These are phyloP conservation scores for Henckelia pumila DNA, from an alignment of 257 asterid species.

Conservation along the genomic window DNA sequence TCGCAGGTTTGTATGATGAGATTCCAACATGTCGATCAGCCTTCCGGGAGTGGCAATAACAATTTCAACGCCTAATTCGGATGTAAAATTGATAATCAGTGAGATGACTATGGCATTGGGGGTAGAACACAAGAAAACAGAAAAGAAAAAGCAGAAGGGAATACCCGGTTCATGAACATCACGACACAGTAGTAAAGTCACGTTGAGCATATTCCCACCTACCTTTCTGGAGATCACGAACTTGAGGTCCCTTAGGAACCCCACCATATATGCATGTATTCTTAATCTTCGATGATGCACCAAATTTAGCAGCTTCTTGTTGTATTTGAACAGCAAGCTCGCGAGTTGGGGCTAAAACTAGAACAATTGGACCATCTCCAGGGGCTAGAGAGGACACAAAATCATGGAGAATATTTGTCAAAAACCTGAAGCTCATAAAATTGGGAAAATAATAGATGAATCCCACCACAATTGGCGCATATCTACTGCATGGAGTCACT, in stretches of 20 bases:
- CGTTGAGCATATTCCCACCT: constrained; percentile 99
- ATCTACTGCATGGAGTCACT: constrained; percentile 5
- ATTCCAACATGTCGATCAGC: constrained; percentile 87
- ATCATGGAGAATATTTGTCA: constrained; percentile 31
- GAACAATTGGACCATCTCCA: constrained; percentile 99
- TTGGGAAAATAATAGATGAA: constrained; percentile 1
- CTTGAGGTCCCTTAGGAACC: constrained; percentile 99
- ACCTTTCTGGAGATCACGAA: constrained; percentile 99
- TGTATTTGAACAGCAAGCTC: constrained; percentile 99
- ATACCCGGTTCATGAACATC: constrained; percentile 99
- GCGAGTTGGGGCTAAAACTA: constrained; percentile 99
- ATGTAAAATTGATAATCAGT: constrained; percentile 23
- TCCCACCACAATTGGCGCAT: not conserved
- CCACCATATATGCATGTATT: constrained; percentile 99
- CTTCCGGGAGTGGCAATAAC: constrained; percentile 96
- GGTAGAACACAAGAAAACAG: constrained; percentile 22
- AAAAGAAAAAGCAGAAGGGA: constrained; percentile 72
- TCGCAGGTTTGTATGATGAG: constrained; percentile 83
- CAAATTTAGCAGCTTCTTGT: constrained; percentile 95
- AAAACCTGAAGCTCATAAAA: constrained; percentile 20
- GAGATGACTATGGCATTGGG: constrained; percentile 14
- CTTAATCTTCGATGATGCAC: constrained; percentile 98
- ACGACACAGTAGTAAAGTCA: constrained; percentile 98
- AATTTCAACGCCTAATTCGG: constrained; percentile 70
- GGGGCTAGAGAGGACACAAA: constrained; percentile 62